Evolutionary conservation across 225 moss, liverwort and hornwort species (phyloP), one percentile per base, ranked within the genome.

Genomic region (Pseudoscleropodium purum): DNA sequence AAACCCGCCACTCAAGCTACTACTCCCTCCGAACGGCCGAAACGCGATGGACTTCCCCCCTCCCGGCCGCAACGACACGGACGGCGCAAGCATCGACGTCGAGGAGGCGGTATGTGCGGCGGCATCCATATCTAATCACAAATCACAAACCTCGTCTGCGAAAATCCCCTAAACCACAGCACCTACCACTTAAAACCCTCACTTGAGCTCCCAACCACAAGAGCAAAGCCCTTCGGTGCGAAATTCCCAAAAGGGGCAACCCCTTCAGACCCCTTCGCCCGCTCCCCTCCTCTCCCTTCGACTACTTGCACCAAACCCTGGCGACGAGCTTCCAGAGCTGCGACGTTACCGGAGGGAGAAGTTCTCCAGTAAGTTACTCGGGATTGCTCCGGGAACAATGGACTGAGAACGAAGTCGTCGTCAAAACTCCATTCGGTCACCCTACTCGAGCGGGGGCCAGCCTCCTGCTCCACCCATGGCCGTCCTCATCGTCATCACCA

Each of bases 71-170:
- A 94, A 61, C 37, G 92, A 92, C 72, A 94, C 94, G 10, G 91
- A 83, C 39, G 93, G 56, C 64, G 88, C 82, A n/a, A 92, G 87
- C 91, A 92, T 91, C 91, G 91, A 91, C 69, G 90, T 89, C 25
- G 90, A 92, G 77, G 92, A 90, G 81, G 94, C 56, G 88, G 90
- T 91, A 51, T 83, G 33, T 79, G 93, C 88, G 86, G 94, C 89
- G 91, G 92, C 91, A 90, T 92, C 94, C 94, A 94, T 94, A 91
- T 94, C 92, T 92, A 89, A 90, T 91, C 80, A 84, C 45, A 67
- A 77, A 45, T 75, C 75, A 79, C 79, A 47, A 74, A 34, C 54
- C 10, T 39, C 9, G 15, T 15, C 33, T 36, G 41, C 65, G 30
- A 76, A 36, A 82, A 74, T 73, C 82, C 75, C 75, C 56, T 2